Evolutionary conservation across 306 rosid species (phyloP).

Genomic region (Echinosophora koreensis): DNA sequence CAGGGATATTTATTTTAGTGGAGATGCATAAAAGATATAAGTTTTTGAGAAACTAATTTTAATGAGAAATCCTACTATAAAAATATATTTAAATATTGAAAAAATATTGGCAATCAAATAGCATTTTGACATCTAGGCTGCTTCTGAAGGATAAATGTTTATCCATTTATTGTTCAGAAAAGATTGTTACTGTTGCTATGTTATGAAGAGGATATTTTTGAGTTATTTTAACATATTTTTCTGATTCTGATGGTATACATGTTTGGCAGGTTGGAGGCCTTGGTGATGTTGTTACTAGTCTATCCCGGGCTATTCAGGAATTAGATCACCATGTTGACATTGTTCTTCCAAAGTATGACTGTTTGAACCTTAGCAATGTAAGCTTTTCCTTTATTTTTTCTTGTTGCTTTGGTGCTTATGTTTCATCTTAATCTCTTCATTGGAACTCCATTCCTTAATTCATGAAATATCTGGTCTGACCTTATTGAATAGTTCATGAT

Average conservation of each 20-base stretch:
- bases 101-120: not conserved
- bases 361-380: slow-evolving; percentile 88
- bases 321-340: slow-evolving; percentile 84
- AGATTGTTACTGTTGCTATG: not conserved
- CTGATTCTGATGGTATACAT: slow-evolving; percentile 37
- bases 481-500: slow-evolving; percentile 23
- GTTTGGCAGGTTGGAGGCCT: slow-evolving; percentile 92
- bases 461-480: slow-evolving; percentile 23
- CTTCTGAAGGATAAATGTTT: slow-evolving; percentile 24
- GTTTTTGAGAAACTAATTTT: not conserved
- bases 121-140: slow-evolving; percentile 13
- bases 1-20: not conserved
- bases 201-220: slow-evolving; percentile 16
- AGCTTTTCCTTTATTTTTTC: slow-evolving; percentile 47
- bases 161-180: slow-evolving; percentile 4
- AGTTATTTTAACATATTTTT: slow-evolving; percentile 29
- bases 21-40: not conserved
- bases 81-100: not conserved
- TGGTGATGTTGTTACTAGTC: slow-evolving; percentile 94
- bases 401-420: slow-evolving; percentile 37
- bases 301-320: slow-evolving; percentile 88
- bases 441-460: slow-evolving; percentile 15
- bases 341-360: slow-evolving; percentile 93
- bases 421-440: slow-evolving; percentile 18
- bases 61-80: slow-evolving; percentile 2